Percentiles rank a stretch among this genome's conserved stretches.
Conservation (phyloP, 345 rosid genomes). For the Abelmoschus esculentus region DNA sequence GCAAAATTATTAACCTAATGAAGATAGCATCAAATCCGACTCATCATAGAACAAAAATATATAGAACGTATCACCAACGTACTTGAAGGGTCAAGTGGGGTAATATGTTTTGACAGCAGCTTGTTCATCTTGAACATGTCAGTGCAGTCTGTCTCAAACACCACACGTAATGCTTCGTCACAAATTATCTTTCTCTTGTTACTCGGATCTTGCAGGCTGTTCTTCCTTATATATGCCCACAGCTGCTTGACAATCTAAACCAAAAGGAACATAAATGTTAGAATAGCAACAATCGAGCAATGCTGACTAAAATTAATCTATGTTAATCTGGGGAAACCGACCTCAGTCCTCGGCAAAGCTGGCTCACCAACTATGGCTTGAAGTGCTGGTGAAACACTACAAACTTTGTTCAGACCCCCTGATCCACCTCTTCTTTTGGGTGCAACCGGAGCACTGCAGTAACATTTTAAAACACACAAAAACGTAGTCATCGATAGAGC, state of each 20-base stretch:
- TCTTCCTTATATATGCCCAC: constrained; percentile 95
- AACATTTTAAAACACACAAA: constrained; percentile 7
- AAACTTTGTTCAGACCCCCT: constrained; percentile 93
- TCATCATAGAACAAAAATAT: not conserved
- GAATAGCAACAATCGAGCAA: not conserved
- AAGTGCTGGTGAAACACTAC: constrained; percentile 87
- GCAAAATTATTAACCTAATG: not conserved
- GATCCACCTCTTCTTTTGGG: constrained; percentile 90
- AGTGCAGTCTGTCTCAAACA: constrained; percentile 93
- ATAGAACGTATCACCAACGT: constrained; percentile 7
- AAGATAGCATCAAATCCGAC: constrained; percentile 9
- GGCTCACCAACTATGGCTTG: constrained; percentile 90
- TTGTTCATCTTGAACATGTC: constrained; percentile 99
- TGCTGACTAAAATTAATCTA: not conserved
- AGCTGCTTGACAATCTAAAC: constrained; percentile 87
- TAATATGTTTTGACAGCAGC: constrained; percentile 84
- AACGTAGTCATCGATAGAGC: not conserved
- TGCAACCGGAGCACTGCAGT: constrained; percentile 58
- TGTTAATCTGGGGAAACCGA: constrained; percentile 12
- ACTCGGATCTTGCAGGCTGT: constrained; percentile 95
- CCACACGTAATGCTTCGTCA: constrained; percentile 79
- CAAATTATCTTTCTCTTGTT: constrained; percentile 97
- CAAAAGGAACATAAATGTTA: constrained; percentile 13
- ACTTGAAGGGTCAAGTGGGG: constrained; percentile 79
- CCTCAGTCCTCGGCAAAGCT: constrained; percentile 94